A percentile compares a stretch with the other conserved stretches of the same genome.
These are phyloP conservation scores for Cymbopogon citratus DNA, from an alignment of 176 grass and related monocot genomes.

Conservation along the genomic window DNA sequence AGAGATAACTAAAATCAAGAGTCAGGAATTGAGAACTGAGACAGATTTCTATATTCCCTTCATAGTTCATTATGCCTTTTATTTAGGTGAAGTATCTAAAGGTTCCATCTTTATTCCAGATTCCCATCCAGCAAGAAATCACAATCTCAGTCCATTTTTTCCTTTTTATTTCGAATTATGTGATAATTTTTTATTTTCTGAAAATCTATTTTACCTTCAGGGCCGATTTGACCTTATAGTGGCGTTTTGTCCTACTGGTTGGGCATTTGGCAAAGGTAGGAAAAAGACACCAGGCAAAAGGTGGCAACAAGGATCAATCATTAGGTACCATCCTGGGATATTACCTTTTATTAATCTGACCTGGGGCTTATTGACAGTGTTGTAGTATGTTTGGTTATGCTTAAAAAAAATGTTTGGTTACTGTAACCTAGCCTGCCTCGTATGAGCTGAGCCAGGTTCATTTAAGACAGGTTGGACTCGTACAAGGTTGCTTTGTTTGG, in stretches of 20 bases:
- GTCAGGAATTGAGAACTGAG: background rate
- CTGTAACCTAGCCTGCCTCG: background rate
- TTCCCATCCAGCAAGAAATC: background rate
- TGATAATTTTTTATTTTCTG: conserved; percentile 15
- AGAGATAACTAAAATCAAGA: background rate
- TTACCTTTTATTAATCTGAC: background rate
- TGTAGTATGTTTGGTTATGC: background rate
- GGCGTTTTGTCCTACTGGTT: conserved; percentile 92
- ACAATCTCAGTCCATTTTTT: background rate
- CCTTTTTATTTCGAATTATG: background rate
- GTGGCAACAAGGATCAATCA: conserved; percentile 81
- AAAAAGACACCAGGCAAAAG: conserved; percentile 82
- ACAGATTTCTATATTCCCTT: background rate
- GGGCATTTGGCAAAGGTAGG: conserved; percentile 88
- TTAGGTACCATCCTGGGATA: conserved; percentile 53
- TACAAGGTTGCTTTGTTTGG: background rate
- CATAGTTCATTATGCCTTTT: background rate
- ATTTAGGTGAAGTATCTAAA: background rate
- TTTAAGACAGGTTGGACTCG: background rate
- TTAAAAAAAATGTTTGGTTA: no score
- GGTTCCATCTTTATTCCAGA: background rate
- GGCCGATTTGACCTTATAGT: conserved; percentile 75
- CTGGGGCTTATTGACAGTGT: background rate
- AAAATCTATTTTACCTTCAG: conserved; percentile 41
- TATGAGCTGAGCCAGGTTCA: background rate